phyloP scores from a whole-genome alignment of 2,329 filamentous ascomycete genomes.

The Paecilomyces fulvus region DNA sequence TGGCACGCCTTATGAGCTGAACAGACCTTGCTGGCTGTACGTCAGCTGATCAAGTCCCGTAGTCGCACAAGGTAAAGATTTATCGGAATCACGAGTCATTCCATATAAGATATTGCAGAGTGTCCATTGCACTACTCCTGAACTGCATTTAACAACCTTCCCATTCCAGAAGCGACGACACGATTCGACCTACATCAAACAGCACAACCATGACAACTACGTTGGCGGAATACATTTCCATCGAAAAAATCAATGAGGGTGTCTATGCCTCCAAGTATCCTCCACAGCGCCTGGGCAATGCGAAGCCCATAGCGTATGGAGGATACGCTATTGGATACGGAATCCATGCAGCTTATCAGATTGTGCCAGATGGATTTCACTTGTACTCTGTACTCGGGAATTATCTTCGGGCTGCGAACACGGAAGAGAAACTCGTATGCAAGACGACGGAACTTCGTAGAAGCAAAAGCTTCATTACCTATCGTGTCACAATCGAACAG shows the following conservation, averaged over 20 bases:
- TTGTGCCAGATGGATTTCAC: slow-evolving; percentile 28
- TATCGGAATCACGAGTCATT: no score
- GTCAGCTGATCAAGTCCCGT: no score
- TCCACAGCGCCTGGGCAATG: slow-evolving; percentile 25
- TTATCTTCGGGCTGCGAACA: slow-evolving; percentile 40
- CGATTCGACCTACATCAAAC: neutral
- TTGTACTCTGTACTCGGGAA: slow-evolving; percentile 42
- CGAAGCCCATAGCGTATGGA: slow-evolving; percentile 35
- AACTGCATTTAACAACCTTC: neutral
- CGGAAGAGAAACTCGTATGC: slow-evolving; percentile 30
- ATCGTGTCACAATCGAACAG: slow-evolving; percentile 40
- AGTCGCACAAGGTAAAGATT: no score
- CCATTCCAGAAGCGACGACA: neutral
- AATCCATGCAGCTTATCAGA: slow-evolving; percentile 33
- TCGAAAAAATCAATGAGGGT: slow-evolving; percentile 1
- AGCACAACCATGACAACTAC: neutral
- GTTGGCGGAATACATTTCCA: slow-evolving; percentile 1
- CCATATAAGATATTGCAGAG: no score
- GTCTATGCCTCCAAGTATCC: slow-evolving; percentile 1
- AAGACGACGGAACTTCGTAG: slow-evolving; percentile 32
- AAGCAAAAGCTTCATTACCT: slow-evolving; percentile 42
- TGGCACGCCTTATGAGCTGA: no score
- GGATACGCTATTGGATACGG: slow-evolving; percentile 38
- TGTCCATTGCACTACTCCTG: no score
- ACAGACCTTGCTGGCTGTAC: no score